These are phyloP conservation scores for Neurospora sp. DNA, from an alignment of 495 filamentous ascomycete genomes.

Conservation along the genomic window DNA sequence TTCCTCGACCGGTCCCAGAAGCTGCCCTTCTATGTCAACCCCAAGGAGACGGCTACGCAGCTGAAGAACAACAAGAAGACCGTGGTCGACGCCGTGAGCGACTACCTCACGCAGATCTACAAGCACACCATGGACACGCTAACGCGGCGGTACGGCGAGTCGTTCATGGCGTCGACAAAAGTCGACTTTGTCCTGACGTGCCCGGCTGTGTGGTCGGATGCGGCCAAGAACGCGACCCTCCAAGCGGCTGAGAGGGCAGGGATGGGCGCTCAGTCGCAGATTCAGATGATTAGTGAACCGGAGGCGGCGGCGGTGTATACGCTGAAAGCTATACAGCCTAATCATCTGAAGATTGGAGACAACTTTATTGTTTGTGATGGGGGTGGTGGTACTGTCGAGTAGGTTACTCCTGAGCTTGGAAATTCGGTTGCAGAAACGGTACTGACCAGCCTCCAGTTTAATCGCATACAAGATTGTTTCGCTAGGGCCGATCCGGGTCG, in stretches of 20 bases:
- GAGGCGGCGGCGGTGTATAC: constrained; percentile 71
- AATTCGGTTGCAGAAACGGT: constrained; percentile 10
- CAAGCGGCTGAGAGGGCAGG: constrained; percentile 57
- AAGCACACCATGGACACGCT: constrained; percentile 66
- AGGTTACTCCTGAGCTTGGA: constrained; percentile 14
- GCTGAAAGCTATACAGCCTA: constrained; percentile 57
- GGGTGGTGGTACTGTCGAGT: constrained; percentile 66
- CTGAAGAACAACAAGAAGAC: constrained; percentile 54
- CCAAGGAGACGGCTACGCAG: constrained; percentile 62
- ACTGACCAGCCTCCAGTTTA: constrained; percentile 31
- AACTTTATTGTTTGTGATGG: constrained; percentile 70
- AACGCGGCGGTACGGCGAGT: constrained; percentile 51
- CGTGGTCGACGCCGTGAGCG: constrained; percentile 50
- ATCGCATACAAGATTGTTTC: constrained; percentile 60
- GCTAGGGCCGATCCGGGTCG: constrained; percentile 46
- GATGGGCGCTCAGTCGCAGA: constrained; percentile 48
- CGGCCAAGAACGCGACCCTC: constrained; percentile 57
- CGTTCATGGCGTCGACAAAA: constrained; percentile 49
- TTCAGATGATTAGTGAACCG: constrained; percentile 64
- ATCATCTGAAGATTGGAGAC: constrained; percentile 50
- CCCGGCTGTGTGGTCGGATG: constrained; percentile 72
- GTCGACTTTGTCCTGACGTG: constrained; percentile 66
- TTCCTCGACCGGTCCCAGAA: constrained; percentile 71
- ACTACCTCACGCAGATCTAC: constrained; percentile 61
- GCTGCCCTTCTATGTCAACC: constrained; percentile 66